A percentile compares a stretch with the other conserved stretches of the same genome.
phyloP scores from a whole-genome alignment of 2,329 filamentous ascomycete genomes.

The Lecanicillium sp. region DNA sequence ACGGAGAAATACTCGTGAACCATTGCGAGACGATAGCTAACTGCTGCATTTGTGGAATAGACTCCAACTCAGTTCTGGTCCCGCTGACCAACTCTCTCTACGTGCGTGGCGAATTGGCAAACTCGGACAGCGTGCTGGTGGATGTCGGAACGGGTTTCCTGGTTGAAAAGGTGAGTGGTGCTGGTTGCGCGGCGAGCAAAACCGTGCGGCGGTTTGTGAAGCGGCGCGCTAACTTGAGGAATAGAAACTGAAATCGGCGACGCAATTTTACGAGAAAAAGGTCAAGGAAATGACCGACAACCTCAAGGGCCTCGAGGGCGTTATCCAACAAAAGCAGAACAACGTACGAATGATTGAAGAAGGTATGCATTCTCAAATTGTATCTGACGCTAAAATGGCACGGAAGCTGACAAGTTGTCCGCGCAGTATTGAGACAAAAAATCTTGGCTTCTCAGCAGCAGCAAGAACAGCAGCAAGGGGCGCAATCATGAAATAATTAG shows the following conservation, averaged over 20 bases:
- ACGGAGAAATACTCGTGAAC: too few relatives aligned
- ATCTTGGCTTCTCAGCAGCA: constrained; percentile 18
- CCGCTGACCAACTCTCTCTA: constrained; percentile 92
- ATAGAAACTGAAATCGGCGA: constrained; percentile 45
- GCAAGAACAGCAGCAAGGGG: constrained; percentile 29
- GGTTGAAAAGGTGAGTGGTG: constrained; percentile 67
- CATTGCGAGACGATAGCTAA: too few relatives aligned
- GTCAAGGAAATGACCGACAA: constrained; percentile 43
- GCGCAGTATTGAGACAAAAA: constrained; percentile 29
- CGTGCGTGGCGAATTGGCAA: constrained; percentile 72
- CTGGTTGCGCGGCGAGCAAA: neutral
- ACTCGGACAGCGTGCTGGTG: constrained; percentile 71
- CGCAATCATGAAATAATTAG: constrained; percentile 14
- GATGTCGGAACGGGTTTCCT: constrained; percentile 93
- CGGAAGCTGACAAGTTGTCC: neutral
- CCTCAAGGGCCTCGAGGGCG: constrained; percentile 47
- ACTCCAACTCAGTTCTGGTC: constrained; percentile 62
- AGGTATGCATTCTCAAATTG: constrained; percentile 37
- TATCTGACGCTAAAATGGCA: neutral
- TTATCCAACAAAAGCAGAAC: constrained; percentile 64
- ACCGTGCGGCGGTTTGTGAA: too few relatives aligned
- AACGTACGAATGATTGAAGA: constrained; percentile 86
- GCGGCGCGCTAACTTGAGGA: neutral
- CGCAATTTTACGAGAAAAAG: constrained; percentile 49
- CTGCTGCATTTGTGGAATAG: constrained; percentile 16